Evolutionary conservation across 305 asterid genomes (phyloP), one percentile per base, ranked within the genome.

Genomic region (Nicotiana rustica): DNA sequence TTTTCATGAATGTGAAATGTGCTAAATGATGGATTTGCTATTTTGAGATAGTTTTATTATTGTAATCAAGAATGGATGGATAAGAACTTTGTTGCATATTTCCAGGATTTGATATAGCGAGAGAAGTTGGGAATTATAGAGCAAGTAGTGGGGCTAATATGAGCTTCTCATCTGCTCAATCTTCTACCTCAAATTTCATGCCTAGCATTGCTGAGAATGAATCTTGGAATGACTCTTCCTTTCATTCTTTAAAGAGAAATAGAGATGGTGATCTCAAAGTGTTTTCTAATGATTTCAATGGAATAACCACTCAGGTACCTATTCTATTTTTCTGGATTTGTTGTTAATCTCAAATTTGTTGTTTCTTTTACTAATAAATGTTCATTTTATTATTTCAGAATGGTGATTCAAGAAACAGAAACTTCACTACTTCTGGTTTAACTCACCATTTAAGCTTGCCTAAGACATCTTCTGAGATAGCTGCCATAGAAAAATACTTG

Each of bases 401-500:
- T 73, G 90, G 76, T 29, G 97, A 90, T 80, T 66, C 78, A 21
- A 87, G 92, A 81, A 92, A 86, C 44, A 87, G 92, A 81, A 92
- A 86, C 44, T 83, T 7, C n/a, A 61, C 86, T 0, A 10, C 79
- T 49, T 78, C 87, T 44, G 86, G 91, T 73, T 89, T 92, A 79
- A 87, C 90, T 85, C 98, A 93, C 83, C 99, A 94, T 82, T 76
- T 93, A 91, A 95, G 99, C 92, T 88, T 95, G 92, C 97, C 97
- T 2, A 92, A 91, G 77, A 88, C 91, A 10, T 89, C 93, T 17
- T 70, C 84, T 15, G 97, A 92, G 83, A 80, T 91, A 85, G 94
- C 91, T 35, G 90, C 88, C 1, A 68, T 86, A 0, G 97, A 94
- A 5, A 93, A 93, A 69, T 90, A 88, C 71, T 84, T 92, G 79